Evolutionary conservation across 2,329 filamentous ascomycete genomes (phyloP), one percentile per base, ranked within the genome.

Genomic region (Amauroascus niger): DNA sequence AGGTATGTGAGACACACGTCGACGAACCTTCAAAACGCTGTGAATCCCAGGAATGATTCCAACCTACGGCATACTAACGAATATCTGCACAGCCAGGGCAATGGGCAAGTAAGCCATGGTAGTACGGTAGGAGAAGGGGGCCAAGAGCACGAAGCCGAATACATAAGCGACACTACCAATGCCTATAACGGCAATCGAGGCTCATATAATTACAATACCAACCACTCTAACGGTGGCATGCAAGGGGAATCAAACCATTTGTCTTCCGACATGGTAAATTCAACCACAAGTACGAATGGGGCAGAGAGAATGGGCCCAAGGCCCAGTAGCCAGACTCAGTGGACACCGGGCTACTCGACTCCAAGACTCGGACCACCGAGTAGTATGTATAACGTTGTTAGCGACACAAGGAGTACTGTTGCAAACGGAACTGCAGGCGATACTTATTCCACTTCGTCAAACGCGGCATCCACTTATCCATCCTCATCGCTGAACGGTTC

Each of bases 321-420:
- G 9, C 82, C 90, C 61, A 94, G 87, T 0, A 80, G 88, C 3
- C 84, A 87, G 60, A 75, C 82, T 1, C 88, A 89, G 69, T 96
- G 94, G 71, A 69, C 79, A 5, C 79, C 78, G 49, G 84, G 83
- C 24, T 95, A 94, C 71, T 85, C 76, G 66, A 90, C 88, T 0
- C 86, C 90, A 47, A 83, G 88, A 40, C 76, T 79, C 1, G 60
- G 70, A 1, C 79, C 85, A 2, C 83, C 87, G 0, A 90, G 87
- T 74, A 94, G 83, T 65, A 75, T 95, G 49, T 95, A 95, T 76
- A 94, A 83, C 69, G 85, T 94, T 58, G 89, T 95, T 74, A 90
- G 85, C 67, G 88, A 87, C 65, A 86, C 88, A 56, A 80, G 87
- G 24, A 80, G 75, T 46, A 72, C 76, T 28, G 69, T 81, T 9